A percentile compares a stretch with the other conserved stretches of the same genome.
phyloP scores from a whole-genome alignment of 192 early-diverging fungal genomes.

The Ambispora gerdemannii region DNA sequence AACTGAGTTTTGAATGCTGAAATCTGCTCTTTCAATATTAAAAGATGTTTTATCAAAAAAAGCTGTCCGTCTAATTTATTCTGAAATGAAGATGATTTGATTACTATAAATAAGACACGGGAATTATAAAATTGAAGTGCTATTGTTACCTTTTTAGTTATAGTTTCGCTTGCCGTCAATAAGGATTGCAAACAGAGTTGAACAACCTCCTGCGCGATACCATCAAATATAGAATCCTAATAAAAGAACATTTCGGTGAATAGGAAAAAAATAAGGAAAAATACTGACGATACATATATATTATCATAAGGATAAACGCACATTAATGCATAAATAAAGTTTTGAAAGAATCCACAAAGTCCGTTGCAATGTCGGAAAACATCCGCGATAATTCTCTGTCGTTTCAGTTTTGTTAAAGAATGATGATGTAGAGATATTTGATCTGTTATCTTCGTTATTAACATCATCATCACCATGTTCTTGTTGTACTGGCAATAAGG shows the following conservation, averaged over 20 bases:
- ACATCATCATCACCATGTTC: slow-evolving; percentile 6
- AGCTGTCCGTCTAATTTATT: slow-evolving; percentile 67
- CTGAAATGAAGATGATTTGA: slow-evolving; percentile 29
- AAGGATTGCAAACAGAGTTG: slow-evolving; percentile 64
- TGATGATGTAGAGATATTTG: slow-evolving; percentile 27
- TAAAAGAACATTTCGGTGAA: background rate
- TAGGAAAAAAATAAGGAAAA: slow-evolving; percentile 11
- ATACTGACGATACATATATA: background rate
- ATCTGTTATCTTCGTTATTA: slow-evolving; percentile 32
- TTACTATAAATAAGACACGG: too few species aligned
- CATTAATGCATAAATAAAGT: slow-evolving; percentile 72
- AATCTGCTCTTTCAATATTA: slow-evolving; percentile 80
- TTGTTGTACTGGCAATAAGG: slow-evolving; percentile 21
- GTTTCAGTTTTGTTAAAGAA: slow-evolving; percentile 37
- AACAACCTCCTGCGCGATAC: slow-evolving; percentile 81
- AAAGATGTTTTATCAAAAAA: slow-evolving; percentile 84
- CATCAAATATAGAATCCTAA: slow-evolving; percentile 74
- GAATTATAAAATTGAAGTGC: background rate
- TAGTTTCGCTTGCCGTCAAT: slow-evolving; percentile 44
- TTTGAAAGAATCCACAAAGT: slow-evolving; percentile 80
- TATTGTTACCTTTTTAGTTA: slow-evolving; percentile 49
- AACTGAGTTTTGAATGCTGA: slow-evolving; percentile 73
- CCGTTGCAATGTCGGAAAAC: slow-evolving; percentile 79
- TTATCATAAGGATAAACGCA: slow-evolving; percentile 30
- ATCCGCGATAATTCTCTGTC: slow-evolving; percentile 48